Base-by-base conservation (phyloP, 2,329 filamentous ascomycete genomes). In the Leptosphaerulina australis region DNA sequence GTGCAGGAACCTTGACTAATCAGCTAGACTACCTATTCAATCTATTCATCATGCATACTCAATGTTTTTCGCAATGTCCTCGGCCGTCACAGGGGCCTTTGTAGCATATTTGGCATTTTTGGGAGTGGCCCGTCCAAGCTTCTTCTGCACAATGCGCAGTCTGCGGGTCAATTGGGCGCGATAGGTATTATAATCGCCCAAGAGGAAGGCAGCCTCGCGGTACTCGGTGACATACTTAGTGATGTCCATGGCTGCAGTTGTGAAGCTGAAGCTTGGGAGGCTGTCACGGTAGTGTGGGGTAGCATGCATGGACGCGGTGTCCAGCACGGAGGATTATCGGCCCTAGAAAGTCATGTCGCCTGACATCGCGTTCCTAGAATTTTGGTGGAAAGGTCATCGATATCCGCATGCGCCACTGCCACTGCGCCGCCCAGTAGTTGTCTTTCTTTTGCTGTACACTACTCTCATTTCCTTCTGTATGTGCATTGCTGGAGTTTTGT, bases 171-270 rank as follows among this genome's bases (percentile, higher is more conserved):
- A 81, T 70, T 91, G 88, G 38, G 80, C 79, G 66, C 91, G 88
- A 74, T 97, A 97, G 49, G 87, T 87, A 68, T 84, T 85, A 77
- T 96, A 92, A 76, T 97, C 91, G 62, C 91, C 92, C 59, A 94
- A 86, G 22, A 96, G 83, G 41, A 97, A 86, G 28, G 90, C 90
- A 66, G 89, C 84, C 71, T 96, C 89, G 57, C 94, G 83, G 59
- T 88, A 86, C 44, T 86, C 84, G 67, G 91, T 83, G 62, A 97
- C 79, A 59, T 90, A 92, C 62, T 84, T 84, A 48, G 94, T 97
- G 74, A 97, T 90, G 59, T 97, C 90, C 93, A 97, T 97, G 57
- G 61, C 53, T 24, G 50, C 30, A 36, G 49, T 29, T 24, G 44
- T 46, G 30, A 21, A 33, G 36, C 41, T 35, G 33, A 26, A 41